Evolutionary conservation across 2,329 filamentous ascomycete species (phyloP).

Genomic region (Monosporascus sp.): DNA sequence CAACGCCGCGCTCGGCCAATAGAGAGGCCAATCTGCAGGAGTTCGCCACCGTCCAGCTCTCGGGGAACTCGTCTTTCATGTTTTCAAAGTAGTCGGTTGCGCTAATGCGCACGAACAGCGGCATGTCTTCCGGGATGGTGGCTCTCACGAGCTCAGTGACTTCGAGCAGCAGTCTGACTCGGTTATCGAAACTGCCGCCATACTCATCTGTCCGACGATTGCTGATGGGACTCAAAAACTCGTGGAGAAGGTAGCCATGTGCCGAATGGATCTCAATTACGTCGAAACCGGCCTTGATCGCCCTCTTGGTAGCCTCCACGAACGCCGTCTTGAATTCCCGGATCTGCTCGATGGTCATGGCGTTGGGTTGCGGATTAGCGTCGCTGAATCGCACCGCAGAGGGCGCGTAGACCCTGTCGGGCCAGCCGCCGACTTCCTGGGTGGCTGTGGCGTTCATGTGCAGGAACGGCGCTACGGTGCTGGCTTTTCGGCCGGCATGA

Average conservation of each 20-base stretch:
- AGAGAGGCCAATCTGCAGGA: conserved; percentile 53
- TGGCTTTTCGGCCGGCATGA: conserved; percentile 51
- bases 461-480: conserved; percentile 30
- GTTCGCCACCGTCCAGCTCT: conserved; percentile 59
- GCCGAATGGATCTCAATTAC: conserved; percentile 70
- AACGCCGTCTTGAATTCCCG: conserved; percentile 29
- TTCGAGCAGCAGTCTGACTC: conserved; percentile 62
- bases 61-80: conserved; percentile 34
- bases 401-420: conserved; percentile 39
- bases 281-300: conserved; percentile 49
- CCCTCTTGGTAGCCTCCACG: conserved; percentile 26
- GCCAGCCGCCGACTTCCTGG: conserved; percentile 31
- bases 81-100: conserved; percentile 65
- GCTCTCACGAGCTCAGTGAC: conserved; percentile 56
- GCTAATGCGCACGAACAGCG: conserved; percentile 61
- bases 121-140: conserved; percentile 58
- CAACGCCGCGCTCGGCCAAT: conserved; percentile 58
- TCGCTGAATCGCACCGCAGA: conserved; percentile 54
- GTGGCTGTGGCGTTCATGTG: conserved; percentile 17
- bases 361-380: conserved; percentile 49
- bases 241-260: conserved; percentile 70
- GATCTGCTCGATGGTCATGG: conserved; percentile 44
- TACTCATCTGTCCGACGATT: conserved; percentile 66
- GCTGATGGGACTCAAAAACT: conserved; percentile 63
- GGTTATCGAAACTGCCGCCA: conserved; percentile 67